A percentile compares a stretch with the other conserved stretches of the same genome.
These are phyloP conservation scores for Immersiporthe knoxdaviesiana DNA, from an alignment of 2,329 filamentous ascomycete genomes.

Conservation along the genomic window DNA sequence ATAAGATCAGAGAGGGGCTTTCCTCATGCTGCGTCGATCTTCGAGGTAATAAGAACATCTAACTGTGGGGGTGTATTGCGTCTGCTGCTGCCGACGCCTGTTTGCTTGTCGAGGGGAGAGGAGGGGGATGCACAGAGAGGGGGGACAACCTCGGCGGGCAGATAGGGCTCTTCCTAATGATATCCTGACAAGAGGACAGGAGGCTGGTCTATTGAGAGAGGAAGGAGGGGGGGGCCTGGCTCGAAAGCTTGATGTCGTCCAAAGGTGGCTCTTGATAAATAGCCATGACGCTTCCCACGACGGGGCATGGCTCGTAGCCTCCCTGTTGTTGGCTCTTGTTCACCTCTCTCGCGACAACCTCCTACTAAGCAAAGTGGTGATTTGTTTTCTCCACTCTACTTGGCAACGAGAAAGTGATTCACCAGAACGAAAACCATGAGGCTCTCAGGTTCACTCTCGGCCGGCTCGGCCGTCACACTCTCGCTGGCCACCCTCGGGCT, in stretches of 20 bases:
- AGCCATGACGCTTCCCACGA: neutral
- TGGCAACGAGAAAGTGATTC: slow-evolving; percentile 3
- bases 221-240: neutral
- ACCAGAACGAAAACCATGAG: slow-evolving; percentile 16
- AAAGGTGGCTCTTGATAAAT: neutral
- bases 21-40: slow-evolving; percentile 3
- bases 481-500: slow-evolving; percentile 26
- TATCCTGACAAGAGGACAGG: neutral
- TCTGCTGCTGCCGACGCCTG: too few species aligned
- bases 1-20: neutral
- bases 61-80: neutral
- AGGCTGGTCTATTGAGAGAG: neutral
- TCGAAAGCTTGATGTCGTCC: neutral
- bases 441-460: neutral
- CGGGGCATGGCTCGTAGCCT: neutral
- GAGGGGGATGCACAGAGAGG: too few species aligned
- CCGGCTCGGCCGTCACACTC: slow-evolving; percentile 17
- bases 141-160: neutral
- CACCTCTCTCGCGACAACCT: slow-evolving; percentile 5
- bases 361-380: neutral
- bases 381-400: neutral
- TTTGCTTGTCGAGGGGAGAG: neutral
- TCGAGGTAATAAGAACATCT: neutral
- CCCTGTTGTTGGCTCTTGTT: neutral
- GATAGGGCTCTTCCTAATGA: neutral